Conservation (phyloP, 2,329 filamentous ascomycete species). For the Falciphora oryzae region DNA sequence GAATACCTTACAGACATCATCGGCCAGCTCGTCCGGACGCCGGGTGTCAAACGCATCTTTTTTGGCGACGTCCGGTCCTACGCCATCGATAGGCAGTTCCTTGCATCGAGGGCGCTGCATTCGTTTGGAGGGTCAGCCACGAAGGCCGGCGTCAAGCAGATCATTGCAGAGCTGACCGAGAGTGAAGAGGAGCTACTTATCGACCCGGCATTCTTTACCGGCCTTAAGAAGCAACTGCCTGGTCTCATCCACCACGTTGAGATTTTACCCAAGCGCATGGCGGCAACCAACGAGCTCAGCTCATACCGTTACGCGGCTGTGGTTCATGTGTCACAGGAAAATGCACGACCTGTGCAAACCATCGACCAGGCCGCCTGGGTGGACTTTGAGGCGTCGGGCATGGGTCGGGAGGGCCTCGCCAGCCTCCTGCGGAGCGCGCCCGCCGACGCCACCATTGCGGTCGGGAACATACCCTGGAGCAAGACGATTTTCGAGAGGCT, state of each 20-base stretch:
- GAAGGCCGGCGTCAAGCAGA: background rate
- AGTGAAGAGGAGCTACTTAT: background rate
- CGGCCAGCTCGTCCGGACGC: background rate
- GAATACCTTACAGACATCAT: background rate
- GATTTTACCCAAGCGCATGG: background rate
- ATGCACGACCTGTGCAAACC: background rate
- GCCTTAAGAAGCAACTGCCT: background rate
- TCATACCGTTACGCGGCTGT: background rate
- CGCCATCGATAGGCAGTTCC: background rate
- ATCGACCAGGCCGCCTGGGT: background rate
- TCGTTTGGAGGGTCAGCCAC: background rate
- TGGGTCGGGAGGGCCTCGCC: background rate
- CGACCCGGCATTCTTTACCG: conserved; percentile 1
- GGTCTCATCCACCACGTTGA: background rate
- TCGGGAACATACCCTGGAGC: background rate
- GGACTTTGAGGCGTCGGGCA: background rate
- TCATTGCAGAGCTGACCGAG: background rate
- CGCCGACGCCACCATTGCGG: background rate
- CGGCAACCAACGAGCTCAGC: background rate
- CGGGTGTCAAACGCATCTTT: background rate
- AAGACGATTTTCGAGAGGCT: background rate
- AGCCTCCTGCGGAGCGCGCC: background rate
- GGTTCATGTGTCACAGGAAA: background rate
- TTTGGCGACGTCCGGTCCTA: conserved; percentile 3
- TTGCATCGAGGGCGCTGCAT: background rate